Evolutionary conservation across 2,329 filamentous ascomycete species (phyloP), one percentile per base, ranked within the genome.

Genomic region (Ascomycota sp.): DNA sequence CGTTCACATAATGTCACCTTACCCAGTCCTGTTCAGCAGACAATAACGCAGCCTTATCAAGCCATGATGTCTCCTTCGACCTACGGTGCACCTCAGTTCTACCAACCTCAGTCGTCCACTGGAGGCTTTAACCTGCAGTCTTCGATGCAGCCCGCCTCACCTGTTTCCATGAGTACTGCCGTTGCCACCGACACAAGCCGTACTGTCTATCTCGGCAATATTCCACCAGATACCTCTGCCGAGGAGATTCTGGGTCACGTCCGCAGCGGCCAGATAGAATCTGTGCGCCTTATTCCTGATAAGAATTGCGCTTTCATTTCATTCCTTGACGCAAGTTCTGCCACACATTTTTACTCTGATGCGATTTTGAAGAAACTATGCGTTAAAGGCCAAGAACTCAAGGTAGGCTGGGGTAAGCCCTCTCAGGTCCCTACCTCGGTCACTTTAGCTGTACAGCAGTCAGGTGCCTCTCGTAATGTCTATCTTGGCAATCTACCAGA

Each of bases 221-320:
- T 98, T 35, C 89, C 89, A n/a, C 80, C 85, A 19, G 89, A 98
- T 58, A 98, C 89, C 7, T 75, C 80, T 29, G 86, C 89, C 7
- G 89, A 98, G 57, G 89, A 98, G 57, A 93, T 98, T 38, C 62
- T 98, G 32, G 78, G 85, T 38, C 89, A 98, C 47, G 89, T 98
- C 35, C 73, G 89, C 38, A 95, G 89, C 53, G 89, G 89, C 17
- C 89, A 95, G 51, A 95, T 98, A 45, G 89, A 98, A 61, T 95
- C 89, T n/a, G 89, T 98, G 31, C 78, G 89, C 43, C 68, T 98
- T 39, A 65, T 98, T 32, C 82, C 86, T 17, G 89, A 98, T 58
- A 98, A 95, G 80, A 98, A 95, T 65, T 98, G 89, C 49, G 89
- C 89, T 34, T 98, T 98, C 64, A 95, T 98, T 50, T 98, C 89